phyloP scores from a whole-genome alignment of 108 stramenopile genomes.

The Skeletonema tropicum region DNA sequence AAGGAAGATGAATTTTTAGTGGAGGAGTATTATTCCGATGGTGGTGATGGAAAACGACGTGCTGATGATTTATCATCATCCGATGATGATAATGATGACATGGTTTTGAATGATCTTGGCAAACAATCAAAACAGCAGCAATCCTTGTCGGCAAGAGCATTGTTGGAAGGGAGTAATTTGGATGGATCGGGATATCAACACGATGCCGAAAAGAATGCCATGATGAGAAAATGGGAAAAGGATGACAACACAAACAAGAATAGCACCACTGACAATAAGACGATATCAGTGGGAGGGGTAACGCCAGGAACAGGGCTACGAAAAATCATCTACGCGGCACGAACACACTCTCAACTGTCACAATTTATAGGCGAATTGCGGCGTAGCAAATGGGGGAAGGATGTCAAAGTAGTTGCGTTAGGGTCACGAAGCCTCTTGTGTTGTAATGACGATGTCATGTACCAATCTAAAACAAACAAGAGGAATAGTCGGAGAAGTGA shows the following conservation, averaged over 20 bases:
- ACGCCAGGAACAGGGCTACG: constrained; percentile 55
- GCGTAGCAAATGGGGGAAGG: constrained; percentile 66
- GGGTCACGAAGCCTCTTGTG: constrained; percentile 90
- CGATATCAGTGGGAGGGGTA: constrained; percentile 47
- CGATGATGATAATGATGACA: constrained; percentile 33
- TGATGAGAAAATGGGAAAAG: not conserved
- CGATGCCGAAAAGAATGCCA: constrained; percentile 29
- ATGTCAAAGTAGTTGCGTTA: constrained; percentile 83
- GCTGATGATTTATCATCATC: not conserved
- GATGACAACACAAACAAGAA: not conserved
- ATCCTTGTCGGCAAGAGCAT: constrained; percentile 28
- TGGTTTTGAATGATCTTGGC: constrained; percentile 10
- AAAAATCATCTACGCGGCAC: constrained; percentile 88
- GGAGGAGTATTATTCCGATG: constrained; percentile 59
- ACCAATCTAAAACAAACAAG: constrained; percentile 10
- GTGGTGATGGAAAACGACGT: constrained; percentile 24
- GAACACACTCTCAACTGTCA: constrained; percentile 97
- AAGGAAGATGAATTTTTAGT: constrained; percentile 54
- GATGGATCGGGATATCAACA: constrained; percentile 62
- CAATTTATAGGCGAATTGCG: constrained; percentile 93
- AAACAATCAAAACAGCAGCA: not conserved
- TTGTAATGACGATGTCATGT: constrained; percentile 65
- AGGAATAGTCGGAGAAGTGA: constrained; percentile 52
- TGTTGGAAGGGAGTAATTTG: constrained; percentile 54
- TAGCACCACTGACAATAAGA: not conserved